Evolutionary conservation across 2,329 filamentous ascomycete genomes (phyloP).

Genomic region (Microdochium nivale): DNA sequence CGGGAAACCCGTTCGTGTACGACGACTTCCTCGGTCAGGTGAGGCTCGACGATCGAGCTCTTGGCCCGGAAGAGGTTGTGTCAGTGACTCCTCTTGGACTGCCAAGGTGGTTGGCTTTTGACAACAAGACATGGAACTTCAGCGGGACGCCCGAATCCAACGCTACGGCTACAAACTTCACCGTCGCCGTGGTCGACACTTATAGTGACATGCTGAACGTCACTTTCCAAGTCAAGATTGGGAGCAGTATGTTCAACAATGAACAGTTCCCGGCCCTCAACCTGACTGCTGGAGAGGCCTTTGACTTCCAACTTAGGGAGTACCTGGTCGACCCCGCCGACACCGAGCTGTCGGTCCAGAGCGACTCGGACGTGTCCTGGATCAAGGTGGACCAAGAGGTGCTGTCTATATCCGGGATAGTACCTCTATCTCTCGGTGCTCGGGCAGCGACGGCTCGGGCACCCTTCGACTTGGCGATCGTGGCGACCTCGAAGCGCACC

Average conservation of each 20-base stretch:
- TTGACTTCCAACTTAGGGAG: constrained; percentile 20
- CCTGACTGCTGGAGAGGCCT: constrained; percentile 14
- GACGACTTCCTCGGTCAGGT: constrained; percentile 40
- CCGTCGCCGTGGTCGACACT: constrained; percentile 49
- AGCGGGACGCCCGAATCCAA: constrained; percentile 54
- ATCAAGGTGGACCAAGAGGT: constrained; percentile 17
- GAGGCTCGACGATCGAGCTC: constrained; percentile 46
- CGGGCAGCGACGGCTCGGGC: background rate
- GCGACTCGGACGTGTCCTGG: constrained; percentile 18
- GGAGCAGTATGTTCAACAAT: constrained; percentile 14
- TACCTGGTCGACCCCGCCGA: constrained; percentile 16
- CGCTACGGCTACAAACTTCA: constrained; percentile 53
- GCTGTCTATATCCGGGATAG: constrained; percentile 15
- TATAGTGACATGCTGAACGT: constrained; percentile 50
- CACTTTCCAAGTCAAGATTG: constrained; percentile 30
- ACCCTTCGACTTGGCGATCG: constrained; percentile 5
- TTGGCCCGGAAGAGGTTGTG: constrained; percentile 39
- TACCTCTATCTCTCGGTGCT: background rate
- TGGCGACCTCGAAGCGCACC: constrained; percentile 12
- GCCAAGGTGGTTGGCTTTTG: constrained; percentile 63
- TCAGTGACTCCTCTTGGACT: constrained; percentile 40
- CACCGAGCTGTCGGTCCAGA: constrained; percentile 12
- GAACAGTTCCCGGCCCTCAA: constrained; percentile 19
- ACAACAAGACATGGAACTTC: constrained; percentile 52
- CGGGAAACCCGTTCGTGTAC: constrained; percentile 43